Evolutionary conservation across 1,284 basidiomycete species (phyloP).

Genomic region (Ganoderma lucidum): DNA sequence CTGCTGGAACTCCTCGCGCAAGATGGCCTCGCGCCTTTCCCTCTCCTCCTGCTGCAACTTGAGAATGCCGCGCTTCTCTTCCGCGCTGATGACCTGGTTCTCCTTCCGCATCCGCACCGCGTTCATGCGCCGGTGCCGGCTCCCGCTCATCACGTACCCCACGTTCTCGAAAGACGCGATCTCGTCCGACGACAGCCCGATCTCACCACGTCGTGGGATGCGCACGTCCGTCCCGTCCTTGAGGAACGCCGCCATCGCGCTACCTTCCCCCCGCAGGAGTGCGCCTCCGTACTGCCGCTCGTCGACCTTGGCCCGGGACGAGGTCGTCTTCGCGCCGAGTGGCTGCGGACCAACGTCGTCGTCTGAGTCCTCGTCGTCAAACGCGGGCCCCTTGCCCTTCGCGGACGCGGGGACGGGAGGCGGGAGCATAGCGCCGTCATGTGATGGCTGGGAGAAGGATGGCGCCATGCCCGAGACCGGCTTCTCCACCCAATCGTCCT

Average conservation of each 20-base stretch:
- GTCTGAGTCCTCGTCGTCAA: constrained; percentile 48
- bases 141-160: constrained; percentile 99
- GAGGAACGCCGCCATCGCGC: constrained; percentile 96
- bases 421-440: constrained; percentile 23
- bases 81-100: constrained; percentile 98
- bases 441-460: constrained; percentile 38
- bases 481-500: constrained; percentile 80
- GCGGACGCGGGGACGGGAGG: constrained; percentile 25
- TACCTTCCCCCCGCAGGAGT: constrained; percentile 93
- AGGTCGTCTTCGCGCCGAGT: constrained; percentile 43
- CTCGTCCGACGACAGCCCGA: constrained; percentile 87
- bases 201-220: constrained; percentile 98
- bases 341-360: constrained; percentile 72
- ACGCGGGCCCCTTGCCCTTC: constrained; percentile 19
- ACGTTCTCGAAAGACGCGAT: constrained; percentile 89
- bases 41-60: constrained; percentile 95
- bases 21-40: constrained; percentile 85
- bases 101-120: constrained; percentile 98
- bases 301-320: constrained; percentile 61
- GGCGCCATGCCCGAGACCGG: constrained; percentile 42
- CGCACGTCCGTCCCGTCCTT: constrained; percentile 87
- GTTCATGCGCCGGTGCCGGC: constrained; percentile 93
- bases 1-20: constrained; percentile 81
- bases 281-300: constrained; percentile 87
- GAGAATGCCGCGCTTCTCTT: constrained; percentile 95